Evolutionary conservation across 768 basidiomycete species (phyloP).

Genomic region (Tricholoma bakamatsutake): DNA sequence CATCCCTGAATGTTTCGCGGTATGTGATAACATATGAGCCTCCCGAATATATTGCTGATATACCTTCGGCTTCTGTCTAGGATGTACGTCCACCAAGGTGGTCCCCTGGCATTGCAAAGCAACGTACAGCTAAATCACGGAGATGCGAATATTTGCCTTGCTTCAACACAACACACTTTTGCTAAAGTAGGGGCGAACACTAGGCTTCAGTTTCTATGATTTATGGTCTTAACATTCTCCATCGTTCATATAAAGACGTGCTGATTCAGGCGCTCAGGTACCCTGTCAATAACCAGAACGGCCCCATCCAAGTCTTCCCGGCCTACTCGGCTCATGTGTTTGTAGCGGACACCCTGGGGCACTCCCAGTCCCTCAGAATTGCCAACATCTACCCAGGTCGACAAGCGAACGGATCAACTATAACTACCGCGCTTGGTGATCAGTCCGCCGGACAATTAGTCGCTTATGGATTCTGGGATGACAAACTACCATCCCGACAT

Average conservation of each 20-base stretch:
- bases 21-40: constrained; percentile 10
- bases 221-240: constrained; percentile 30
- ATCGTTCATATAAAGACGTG: too few species aligned
- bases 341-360: constrained; percentile 40
- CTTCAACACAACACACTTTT: too few species aligned
- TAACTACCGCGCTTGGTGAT: constrained; percentile 46
- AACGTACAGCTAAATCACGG: constrained; percentile 45
- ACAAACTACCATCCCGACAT: constrained; percentile 16
- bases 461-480: constrained; percentile 47
- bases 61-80: constrained; percentile 16
- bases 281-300: constrained; percentile 41
- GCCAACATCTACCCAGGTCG: constrained; percentile 47
- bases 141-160: constrained; percentile 19
- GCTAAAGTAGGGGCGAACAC: not conserved
- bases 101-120: constrained; percentile 45
- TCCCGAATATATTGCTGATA: not conserved
- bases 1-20: constrained; percentile 46
- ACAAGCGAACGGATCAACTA: constrained; percentile 45
- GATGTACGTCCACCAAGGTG: constrained; percentile 51
- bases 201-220: constrained; percentile 39
- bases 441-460: constrained; percentile 42
- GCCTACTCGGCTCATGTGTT: constrained; percentile 50
- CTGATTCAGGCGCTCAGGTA: constrained; percentile 27
- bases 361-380: constrained; percentile 36
- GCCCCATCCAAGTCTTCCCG: constrained; percentile 46